Conservation (phyloP, 768 basidiomycete species). For the Chalciporus chontae region DNA sequence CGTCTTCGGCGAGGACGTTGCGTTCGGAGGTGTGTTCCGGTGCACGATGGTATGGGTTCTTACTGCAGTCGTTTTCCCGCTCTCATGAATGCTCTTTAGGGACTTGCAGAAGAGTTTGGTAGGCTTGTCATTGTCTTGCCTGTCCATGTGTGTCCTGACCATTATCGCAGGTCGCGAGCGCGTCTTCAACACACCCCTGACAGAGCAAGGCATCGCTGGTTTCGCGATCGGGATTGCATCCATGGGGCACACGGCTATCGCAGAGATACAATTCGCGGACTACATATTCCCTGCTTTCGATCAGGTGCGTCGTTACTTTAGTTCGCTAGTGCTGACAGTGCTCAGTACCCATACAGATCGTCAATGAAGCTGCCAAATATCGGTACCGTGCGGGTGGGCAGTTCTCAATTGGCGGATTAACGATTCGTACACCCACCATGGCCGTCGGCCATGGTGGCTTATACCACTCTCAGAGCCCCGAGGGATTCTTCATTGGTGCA, state of each 20-base stretch:
- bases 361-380: conserved; percentile 94
- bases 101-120: conserved; percentile 93
- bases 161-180: conserved; percentile 68
- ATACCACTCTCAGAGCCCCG: conserved; percentile 94
- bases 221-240: conserved; percentile 89
- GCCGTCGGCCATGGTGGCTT: conserved; percentile 90
- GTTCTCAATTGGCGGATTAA: conserved; percentile 79
- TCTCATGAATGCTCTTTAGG: conserved; percentile 39
- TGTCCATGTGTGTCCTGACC: conserved; percentile 3
- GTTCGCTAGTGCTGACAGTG: not conserved
- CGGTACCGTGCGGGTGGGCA: conserved; percentile 85
- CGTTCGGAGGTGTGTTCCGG: conserved; percentile 92
- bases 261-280: conserved; percentile 89
- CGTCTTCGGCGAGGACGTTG: conserved; percentile 89
- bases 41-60: conserved; percentile 73
- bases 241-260: conserved; percentile 94
- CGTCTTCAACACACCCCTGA: conserved; percentile 93
- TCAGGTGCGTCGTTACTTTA: conserved; percentile 49
- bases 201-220: conserved; percentile 91
- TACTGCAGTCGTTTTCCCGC: not conserved
- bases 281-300: conserved; percentile 96
- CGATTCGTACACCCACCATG: conserved; percentile 85
- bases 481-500: conserved; percentile 91
- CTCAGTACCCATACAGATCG: conserved; percentile 49
- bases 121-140: conserved; percentile 18